A percentile compares a stretch with the other conserved stretches of the same genome.
phyloP scores from a whole-genome alignment of 2,329 filamentous ascomycete genomes.

The Ceratocystis eucalypticola region DNA sequence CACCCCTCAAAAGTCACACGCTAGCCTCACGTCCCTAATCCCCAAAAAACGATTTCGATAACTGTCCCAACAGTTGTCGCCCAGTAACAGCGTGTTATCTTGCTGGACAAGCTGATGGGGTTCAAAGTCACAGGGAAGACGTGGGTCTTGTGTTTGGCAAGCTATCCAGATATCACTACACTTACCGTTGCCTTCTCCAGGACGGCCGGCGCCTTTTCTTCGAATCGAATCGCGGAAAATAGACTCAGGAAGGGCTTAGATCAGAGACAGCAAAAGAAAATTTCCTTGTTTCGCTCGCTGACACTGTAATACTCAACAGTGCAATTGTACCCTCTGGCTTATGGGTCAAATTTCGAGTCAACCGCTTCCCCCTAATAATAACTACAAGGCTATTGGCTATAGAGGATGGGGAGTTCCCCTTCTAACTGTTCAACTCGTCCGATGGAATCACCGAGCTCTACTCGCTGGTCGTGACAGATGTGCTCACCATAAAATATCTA shows the following conservation, averaged over 20 bases:
- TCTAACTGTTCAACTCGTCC: slow-evolving; percentile 37
- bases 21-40: neutral
- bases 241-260: slow-evolving; percentile 36
- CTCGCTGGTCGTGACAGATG: slow-evolving; percentile 38
- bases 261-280: slow-evolving; percentile 31
- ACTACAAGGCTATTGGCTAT: slow-evolving; percentile 30
- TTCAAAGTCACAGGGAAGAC: slow-evolving; percentile 26
- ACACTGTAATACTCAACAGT: slow-evolving; percentile 31
- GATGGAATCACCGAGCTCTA: slow-evolving; percentile 37
- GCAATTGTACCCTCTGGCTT: slow-evolving; percentile 41
- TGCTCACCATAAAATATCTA: slow-evolving; percentile 36
- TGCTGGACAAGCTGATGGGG: slow-evolving; percentile 31
- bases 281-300: slow-evolving; percentile 35
- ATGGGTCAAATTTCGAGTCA: slow-evolving; percentile 38
- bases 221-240: too few relatives aligned
- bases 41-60: slow-evolving; percentile 25
- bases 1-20: neutral
- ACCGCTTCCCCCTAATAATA: slow-evolving; percentile 29
- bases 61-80: slow-evolving; percentile 20
- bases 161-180: slow-evolving; percentile 26
- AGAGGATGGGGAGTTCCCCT: slow-evolving; percentile 31
- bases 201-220: too few relatives aligned
- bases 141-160: slow-evolving; percentile 36
- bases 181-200: too few relatives aligned
- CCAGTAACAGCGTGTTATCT: slow-evolving; percentile 27